Evolutionary conservation across 805 yeast species (phyloP), one percentile per base, ranked within the genome.

Genomic region (Metschnikowia koreensis): DNA sequence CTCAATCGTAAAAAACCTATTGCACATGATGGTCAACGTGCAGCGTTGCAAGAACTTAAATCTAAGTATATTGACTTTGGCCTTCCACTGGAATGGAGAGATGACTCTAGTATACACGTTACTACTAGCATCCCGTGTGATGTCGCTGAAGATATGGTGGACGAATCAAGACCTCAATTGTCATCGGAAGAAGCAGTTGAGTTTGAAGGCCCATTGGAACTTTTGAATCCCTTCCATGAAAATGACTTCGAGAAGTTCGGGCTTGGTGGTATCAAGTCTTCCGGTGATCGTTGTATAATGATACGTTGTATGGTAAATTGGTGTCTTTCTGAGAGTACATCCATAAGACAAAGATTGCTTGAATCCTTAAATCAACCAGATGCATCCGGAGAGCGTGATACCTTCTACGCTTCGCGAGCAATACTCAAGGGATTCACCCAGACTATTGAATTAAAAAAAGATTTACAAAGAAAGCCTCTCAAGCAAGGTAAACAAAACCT

Each of bases 51-150:
- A 17, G 77, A 73, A 52, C 61, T 74, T 41, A 70, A 67, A 49
- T 52, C 70, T 1, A 57, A 64, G 48, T 53, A 60, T 42, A 42
- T 53, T 8, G 31, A 47, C 4, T 57, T 69, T 6, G 78, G 79
- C 0, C 59, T 73, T 22, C 78, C 79, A 2, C 53, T 46, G 27
- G 77, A 73, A 53, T 74, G 79, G 79, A 63, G 66, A 45, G 66
- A 64, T 45, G 60, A 57, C 38, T 36, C 59, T 1, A 27, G 36
- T 26, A 47, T 54, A 1, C 54, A 50, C 5, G 48, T 37, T 8
- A 52, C 48, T 2, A 48, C 42, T 12, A 41, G 41, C 3, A 36
- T 49, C 8, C 51, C 37, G 9, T 43, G 50, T 22, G 56, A 54
- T 16, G 50, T 50, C 7, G 41, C 26, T 11, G 46, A 41, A 11